These are phyloP conservation scores for Globisporangium alternatum DNA, from an alignment of 352 stramenopile species.

Conservation along the genomic window DNA sequence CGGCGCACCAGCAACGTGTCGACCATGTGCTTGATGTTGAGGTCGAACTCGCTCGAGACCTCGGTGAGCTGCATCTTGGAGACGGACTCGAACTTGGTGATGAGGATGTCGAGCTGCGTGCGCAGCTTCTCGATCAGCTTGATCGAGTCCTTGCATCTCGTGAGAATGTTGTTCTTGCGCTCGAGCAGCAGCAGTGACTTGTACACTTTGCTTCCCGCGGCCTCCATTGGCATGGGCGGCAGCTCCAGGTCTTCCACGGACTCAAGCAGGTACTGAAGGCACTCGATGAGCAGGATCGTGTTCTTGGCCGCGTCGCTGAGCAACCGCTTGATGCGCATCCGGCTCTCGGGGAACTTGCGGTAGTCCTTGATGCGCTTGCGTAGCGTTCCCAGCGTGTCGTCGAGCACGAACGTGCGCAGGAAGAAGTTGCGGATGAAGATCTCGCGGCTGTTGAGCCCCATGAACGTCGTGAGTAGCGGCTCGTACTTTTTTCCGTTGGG, in stretches of 20 bases:
- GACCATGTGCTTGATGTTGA: constrained; percentile 87
- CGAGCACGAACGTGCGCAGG: constrained; percentile 93
- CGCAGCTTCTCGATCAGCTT: constrained; percentile 92
- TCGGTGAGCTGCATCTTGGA: constrained; percentile 87
- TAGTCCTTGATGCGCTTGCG: constrained; percentile 88
- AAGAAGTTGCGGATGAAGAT: constrained; percentile 99
- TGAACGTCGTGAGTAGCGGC: constrained; percentile 93
- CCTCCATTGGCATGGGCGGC: constrained; percentile 45
- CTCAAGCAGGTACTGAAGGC: constrained; percentile 94
- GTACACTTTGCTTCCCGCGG: constrained; percentile 82
- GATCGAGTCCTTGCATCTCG: constrained; percentile 93
- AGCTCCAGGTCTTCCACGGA: constrained; percentile 89
- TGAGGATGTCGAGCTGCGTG: constrained; percentile 90
- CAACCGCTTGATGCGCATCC: constrained; percentile 80
- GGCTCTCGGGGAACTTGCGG: constrained; percentile 72
- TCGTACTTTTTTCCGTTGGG: constrained; percentile 95
- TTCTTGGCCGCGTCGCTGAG: constrained; percentile 92
- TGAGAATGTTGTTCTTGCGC: constrained; percentile 87
- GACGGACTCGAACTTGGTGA: constrained; percentile 90
- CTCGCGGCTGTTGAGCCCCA: constrained; percentile 95
- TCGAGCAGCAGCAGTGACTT: constrained; percentile 90
- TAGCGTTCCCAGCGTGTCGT: constrained; percentile 90
- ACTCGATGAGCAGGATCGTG: constrained; percentile 96
- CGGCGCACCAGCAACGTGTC: constrained; percentile 63
- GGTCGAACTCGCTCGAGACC: constrained; percentile 85